These are phyloP conservation scores for Byssothecium circinans DNA, from an alignment of 2,329 filamentous ascomycete genomes.

Conservation along the genomic window DNA sequence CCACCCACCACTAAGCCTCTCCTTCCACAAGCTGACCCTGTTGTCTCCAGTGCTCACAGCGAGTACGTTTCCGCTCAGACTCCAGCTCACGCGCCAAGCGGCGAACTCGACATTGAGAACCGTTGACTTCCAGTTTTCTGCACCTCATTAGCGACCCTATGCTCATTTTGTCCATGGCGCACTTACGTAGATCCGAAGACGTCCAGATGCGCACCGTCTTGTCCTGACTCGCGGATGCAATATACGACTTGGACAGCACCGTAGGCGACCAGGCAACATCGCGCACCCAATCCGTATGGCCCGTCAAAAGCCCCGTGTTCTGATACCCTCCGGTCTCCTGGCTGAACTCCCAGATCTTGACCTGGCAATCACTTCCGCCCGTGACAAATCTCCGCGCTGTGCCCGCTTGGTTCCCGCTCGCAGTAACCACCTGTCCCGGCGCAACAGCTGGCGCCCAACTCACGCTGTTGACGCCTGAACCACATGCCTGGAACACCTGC, in stretches of 20 bases:
- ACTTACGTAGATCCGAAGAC: constrained; percentile 43
- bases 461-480: constrained; percentile 91
- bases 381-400: constrained; percentile 84
- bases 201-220: constrained; percentile 99
- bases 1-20: constrained; percentile 95
- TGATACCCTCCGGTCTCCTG: constrained; percentile 57
- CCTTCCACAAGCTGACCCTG: constrained; percentile 97
- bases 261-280: constrained; percentile 98
- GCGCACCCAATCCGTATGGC: constrained; percentile 94
- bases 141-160: constrained; percentile 48
- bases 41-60: constrained; percentile 94
- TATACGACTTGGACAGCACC: constrained; percentile 93
- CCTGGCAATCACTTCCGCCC: constrained; percentile 87
- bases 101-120: constrained; percentile 84
- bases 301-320: constrained; percentile 61
- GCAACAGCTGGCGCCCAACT: constrained; percentile 88
- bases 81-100: constrained; percentile 97
- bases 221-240: constrained; percentile 92
- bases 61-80: constrained; percentile 91
- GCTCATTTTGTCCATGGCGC: not conserved
- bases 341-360: constrained; percentile 88
- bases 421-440: constrained; percentile 80
- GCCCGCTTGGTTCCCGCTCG: constrained; percentile 57
- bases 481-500: constrained; percentile 87
- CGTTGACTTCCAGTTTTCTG: constrained; percentile 79